A percentile compares a stretch with the other conserved stretches of the same genome.
phyloP scores from a whole-genome alignment of 805 yeast genomes.

The Torulaspora maleeae region DNA sequence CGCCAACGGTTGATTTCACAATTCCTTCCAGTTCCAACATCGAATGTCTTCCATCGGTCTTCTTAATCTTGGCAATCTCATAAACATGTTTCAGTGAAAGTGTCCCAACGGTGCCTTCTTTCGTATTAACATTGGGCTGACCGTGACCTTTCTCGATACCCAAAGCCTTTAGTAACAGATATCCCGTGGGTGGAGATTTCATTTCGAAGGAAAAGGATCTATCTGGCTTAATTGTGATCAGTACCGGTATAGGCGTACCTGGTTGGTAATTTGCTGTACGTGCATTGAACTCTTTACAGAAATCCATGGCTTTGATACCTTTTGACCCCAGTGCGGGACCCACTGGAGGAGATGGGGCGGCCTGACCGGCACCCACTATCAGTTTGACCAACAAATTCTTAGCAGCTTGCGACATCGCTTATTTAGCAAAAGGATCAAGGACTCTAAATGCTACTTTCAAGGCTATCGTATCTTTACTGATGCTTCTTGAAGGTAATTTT shows the following conservation, averaged over 20 bases:
- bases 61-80: slow-evolving; percentile 91
- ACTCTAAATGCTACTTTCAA: background rate
- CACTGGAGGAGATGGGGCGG: slow-evolving; percentile 98
- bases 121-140: slow-evolving; percentile 36
- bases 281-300: slow-evolving; percentile 97
- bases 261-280: slow-evolving; percentile 83
- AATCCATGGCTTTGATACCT: slow-evolving; percentile 97
- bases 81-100: slow-evolving; percentile 81
- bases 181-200: slow-evolving; percentile 89
- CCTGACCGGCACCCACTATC: slow-evolving; percentile 95
- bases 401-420: slow-evolving; percentile 35
- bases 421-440: background rate
- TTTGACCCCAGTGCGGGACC: slow-evolving; percentile 98
- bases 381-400: slow-evolving; percentile 76
- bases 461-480: background rate
- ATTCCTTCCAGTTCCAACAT: slow-evolving; percentile 66
- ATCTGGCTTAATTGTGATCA: slow-evolving; percentile 86
- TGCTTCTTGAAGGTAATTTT: slow-evolving; percentile 1
- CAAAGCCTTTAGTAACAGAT: slow-evolving; percentile 68
- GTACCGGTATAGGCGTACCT: slow-evolving; percentile 86
- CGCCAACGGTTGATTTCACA: slow-evolving; percentile 75
- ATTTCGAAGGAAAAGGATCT: slow-evolving; percentile 80
- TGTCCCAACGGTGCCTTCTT: slow-evolving; percentile 49
- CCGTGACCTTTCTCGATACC: slow-evolving; percentile 77
- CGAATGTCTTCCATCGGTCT: slow-evolving; percentile 76